Evolutionary conservation across 2,329 filamentous ascomycete genomes (phyloP), one percentile per base, ranked within the genome.

Genomic region (Ophiostoma angusticollis): DNA sequence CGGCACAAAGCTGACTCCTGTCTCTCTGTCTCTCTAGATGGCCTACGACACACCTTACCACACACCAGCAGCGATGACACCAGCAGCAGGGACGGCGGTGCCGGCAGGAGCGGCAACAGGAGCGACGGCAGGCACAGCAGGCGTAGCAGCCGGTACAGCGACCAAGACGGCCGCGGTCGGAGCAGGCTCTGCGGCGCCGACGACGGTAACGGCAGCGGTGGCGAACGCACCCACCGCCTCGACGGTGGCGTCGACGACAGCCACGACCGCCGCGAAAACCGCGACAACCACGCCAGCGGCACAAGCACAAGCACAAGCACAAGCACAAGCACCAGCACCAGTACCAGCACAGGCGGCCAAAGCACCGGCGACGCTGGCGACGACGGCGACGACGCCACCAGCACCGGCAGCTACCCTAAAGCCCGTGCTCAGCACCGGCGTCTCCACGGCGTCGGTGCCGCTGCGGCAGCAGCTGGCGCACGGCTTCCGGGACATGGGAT

Each of bases 401-500:
- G 57, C 19, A 60, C 50, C 4, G 30, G 31, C 17, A 34, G 13
- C 2, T 9, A 11, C 30, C 32, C 32, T 4, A n/a, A n/a, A n/a
- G n/a, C 16, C 34, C 14, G 13, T 29, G 5, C n/a, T 42, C 17
- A 36, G 27, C 42, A 56, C 40, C 7, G 35, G 30, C 24, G 38
- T 27, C 18, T 58, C 65, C 34, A 53, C 78, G 44, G 56, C 65
- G 30, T 67, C 68, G n/a, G 75, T 98, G 16, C 87, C 91, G 21
- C 70, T 89, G 47, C 74, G 78, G 32, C 76, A 94, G 58, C 91
- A 96, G 61, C 71, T 98, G 39, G 77, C 75, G 46, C 63, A 73
- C 53, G 91, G 91, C 38, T 85, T 98, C 66, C 86, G 83, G 59
- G 91, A 98, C 60, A 96, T 98, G 87, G 91, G 91, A 49, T 62